Base-by-base conservation (phyloP, 352 stramenopile species). In the Globisporangium irregulare region DNA sequence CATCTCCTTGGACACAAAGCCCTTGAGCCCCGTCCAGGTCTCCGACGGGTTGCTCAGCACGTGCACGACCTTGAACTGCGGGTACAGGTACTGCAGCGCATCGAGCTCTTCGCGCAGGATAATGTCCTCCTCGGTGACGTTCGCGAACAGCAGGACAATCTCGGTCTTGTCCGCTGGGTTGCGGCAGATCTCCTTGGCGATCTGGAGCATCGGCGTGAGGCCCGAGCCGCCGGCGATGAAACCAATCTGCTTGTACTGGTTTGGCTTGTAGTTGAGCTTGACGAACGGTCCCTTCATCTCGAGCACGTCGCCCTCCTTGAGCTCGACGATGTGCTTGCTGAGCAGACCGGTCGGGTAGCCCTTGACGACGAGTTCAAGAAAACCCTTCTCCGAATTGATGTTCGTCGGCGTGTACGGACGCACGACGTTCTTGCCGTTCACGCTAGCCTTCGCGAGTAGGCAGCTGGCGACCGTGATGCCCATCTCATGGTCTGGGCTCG, bases 281-380 rank as follows among this genome's bases (percentile, higher is more conserved):
- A 72, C 22, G 56, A 96, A 92, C 6, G 92, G 93, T 1, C 93
- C 93, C 74, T 97, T 97, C 81, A 98, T 93, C 66, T 97, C 87
- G 10, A 98, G 77, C 57, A 73, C 67, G 71, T 97, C 93, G 8
- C 93, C 93, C 25, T 83, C 76, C 63, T 97, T 84, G 24, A 98
- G 80, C 41, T 80, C 64, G 59, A 90, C 79, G 12, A 98, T 87
- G 78, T 97, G 85, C 72, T 92, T 91, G 70, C 86, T 97, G 59
- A 98, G 70, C 50, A 86, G 73, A 3, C 92, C 93, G 41, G 84
- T 80, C 12, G 87, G 77, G 74, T 98, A 98, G 18, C 82, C 80
- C 75, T 98, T 98, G 72, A 98, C 87, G 46, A 97, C 84, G 43
- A 97, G 79, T 64, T 96, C 85, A 24, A 97, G 55, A 65, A 90